Base-by-base conservation (phyloP, 345 rosid genomes). In the Aegle marmelos region DNA sequence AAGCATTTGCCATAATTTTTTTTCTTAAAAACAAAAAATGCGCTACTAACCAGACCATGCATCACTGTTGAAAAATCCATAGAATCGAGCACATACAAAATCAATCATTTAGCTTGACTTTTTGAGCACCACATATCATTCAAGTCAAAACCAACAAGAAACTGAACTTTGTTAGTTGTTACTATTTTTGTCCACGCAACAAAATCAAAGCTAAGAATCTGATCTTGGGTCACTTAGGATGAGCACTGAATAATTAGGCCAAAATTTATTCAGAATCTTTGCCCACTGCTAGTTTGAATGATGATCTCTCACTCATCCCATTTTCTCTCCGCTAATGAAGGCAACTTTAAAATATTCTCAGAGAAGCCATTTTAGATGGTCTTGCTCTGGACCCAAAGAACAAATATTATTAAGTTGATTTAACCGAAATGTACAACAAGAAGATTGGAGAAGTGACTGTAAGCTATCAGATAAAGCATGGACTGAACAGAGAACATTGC, bases 131-230 rank as follows among this genome's bases (percentile, higher is more conserved):
- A 10, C 10, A 1, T 45, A 13, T 45, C 17, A 45, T 45, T 45
- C 50, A 45, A 48, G 73, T 50, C 60, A 70, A 10, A 28, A 68
- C 58, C 73, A 70, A 53, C 37, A 50, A 70, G 73, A 70, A 48
- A 16, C 25, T 30, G n/a, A 27, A 7, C 17, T 45, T 45, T 50
- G 36, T 31, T 16, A 31, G 27, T 41, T 50, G 58, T 64, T 17
- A 31, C 34, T 45, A 24, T 45, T 27, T 16, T 27, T 25, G 59
- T 28, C 73, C 59, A 70, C 17, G 28, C n/a, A 48, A 19, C n/a
- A 28, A 70, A 25, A 28, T 50, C 9, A 27, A 68, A 27, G 34
- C 59, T 70, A 69, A 19, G 25, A 59, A 45, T 69, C 73, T 69
- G 28, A 6, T 41, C 28, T 69, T 69, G 58, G n/a, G n/a, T 48